Conservation (phyloP, 129 eudicot genomes). For the Chrysanthemum makinoi region DNA sequence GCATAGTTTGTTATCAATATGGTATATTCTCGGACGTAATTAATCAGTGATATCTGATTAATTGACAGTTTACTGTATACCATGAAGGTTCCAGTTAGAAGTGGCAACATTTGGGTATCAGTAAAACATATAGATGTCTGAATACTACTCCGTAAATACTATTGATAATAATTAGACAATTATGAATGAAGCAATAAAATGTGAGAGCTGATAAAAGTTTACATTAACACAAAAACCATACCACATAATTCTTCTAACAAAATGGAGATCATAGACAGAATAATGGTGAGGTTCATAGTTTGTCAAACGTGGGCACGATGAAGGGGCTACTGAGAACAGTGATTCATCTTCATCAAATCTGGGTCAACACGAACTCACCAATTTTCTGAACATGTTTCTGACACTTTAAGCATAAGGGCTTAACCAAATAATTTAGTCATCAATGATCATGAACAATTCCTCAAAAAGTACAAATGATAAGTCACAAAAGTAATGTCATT, state of each 20-base stretch:
- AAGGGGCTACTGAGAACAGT: neutral
- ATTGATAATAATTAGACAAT: no score
- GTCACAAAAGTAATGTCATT: slow-evolving; percentile 22
- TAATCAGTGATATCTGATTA: neutral
- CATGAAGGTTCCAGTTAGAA: no score
- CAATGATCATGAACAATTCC: slow-evolving; percentile 13
- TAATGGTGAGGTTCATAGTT: neutral
- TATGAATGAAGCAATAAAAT: no score
- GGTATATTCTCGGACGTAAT: neutral
- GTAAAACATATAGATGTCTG: no score
- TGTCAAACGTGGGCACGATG: neutral
- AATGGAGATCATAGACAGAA: neutral
- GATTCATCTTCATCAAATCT: neutral
- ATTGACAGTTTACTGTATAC: neutral
- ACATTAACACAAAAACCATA: no score
- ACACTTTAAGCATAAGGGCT: neutral
- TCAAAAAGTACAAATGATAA: slow-evolving; percentile 14
- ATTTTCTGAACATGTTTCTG: slow-evolving; percentile 12
- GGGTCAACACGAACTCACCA: neutral
- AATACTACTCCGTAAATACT: no score
- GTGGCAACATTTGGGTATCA: no score
- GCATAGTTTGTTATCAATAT: neutral
- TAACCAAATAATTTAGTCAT: slow-evolving; percentile 8
- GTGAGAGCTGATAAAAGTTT: no score
- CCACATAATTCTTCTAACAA: slow-evolving; percentile 15